Base-by-base conservation (phyloP, 805 yeast species). In the Candida arabinofermentans region DNA sequence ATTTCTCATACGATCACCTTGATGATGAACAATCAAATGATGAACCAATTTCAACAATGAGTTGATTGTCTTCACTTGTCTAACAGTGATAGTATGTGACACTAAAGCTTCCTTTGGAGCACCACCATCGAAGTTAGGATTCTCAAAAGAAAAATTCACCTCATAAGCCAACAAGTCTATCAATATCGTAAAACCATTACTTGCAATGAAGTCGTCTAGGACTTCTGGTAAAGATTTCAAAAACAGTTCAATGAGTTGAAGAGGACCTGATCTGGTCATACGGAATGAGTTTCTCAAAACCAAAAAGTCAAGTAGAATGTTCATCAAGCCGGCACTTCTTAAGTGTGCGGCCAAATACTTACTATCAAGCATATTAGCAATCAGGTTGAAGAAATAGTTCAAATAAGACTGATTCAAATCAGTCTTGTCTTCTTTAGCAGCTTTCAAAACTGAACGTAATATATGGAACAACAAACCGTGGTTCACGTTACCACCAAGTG, bases 1-100 rank as follows among this genome's bases (percentile, higher is more conserved):
- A 48, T 87, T 87, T 59, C 96, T 76, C 54, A 88, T 75, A 44
- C 93, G 71, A 57, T 89, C 96, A 32, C 95, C 93, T 4, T 83
- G 75, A 39, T 86, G 88, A n/a, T 81, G 72, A 41, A 77, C 77
- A 32, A 90, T 70, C 35, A 89, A 61, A 47, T 79, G 74, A 18
- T 77, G 62, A 0, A 83, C 79, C 21, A 89, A 71, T 46, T 79
- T 84, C 50, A 88, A 62, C 37, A 85, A 58, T 31, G 80, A 72
- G 46, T 77, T 67, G n/a, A 81, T 64, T 46, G 75, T 69, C 31
- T 77, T 72, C 8, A 81, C 75, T 53, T 84, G 88, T 45, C 80
- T 68, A 49, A 74, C 78, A 5, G 81, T 68, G 14, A 81, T 77
- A 2, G 67, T 57, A 50, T 77, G 80, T 30, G 74, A 64, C 7